These are phyloP conservation scores for Calycina marina DNA, from an alignment of 2,329 filamentous ascomycete genomes.

Conservation along the genomic window DNA sequence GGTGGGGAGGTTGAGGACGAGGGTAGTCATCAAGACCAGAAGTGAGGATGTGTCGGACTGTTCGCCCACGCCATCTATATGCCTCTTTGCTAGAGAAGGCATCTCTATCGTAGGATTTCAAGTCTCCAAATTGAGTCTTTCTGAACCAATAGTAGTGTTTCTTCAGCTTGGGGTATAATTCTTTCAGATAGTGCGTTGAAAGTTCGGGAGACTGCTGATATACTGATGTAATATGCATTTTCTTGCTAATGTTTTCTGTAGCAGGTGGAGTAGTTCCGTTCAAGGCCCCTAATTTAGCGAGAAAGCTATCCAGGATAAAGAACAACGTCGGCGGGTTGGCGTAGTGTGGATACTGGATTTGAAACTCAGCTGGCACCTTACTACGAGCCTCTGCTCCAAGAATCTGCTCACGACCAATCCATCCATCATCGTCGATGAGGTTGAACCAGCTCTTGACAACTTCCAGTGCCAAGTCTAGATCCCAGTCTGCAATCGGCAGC, in stretches of 20 bases:
- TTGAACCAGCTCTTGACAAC: slow-evolving; percentile 94
- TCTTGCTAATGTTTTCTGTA: slow-evolving; percentile 29
- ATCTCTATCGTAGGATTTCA: slow-evolving; percentile 81
- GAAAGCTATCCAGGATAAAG: slow-evolving; percentile 71
- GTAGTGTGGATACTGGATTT: slow-evolving; percentile 91
- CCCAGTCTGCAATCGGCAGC: slow-evolving; percentile 83
- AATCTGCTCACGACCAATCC: slow-evolving; percentile 95
- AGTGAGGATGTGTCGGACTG: slow-evolving; percentile 73
- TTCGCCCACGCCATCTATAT: slow-evolving; percentile 90
- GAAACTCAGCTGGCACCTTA: slow-evolving; percentile 88
- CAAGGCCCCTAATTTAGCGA: slow-evolving; percentile 54
- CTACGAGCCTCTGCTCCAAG: slow-evolving; percentile 80
- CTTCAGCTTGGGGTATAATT: slow-evolving; percentile 74
- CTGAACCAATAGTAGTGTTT: slow-evolving; percentile 93
- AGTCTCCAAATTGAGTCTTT: slow-evolving; percentile 76
- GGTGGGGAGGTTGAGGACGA: slow-evolving; percentile 81
- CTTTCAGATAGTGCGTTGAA: slow-evolving; percentile 55
- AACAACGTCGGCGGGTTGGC: slow-evolving; percentile 94
- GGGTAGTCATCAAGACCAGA: slow-evolving; percentile 96
- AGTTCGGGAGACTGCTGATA: slow-evolving; percentile 42
- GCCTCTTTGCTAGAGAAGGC: slow-evolving; percentile 82
- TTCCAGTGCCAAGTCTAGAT: slow-evolving; percentile 73
- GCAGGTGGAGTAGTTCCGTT: slow-evolving; percentile 32
- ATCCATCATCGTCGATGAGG: slow-evolving; percentile 90
- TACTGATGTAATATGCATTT: slow-evolving; percentile 18